These are phyloP conservation scores for Cenchrus americanus DNA, from an alignment of 176 grass and related monocot species.

Conservation along the genomic window DNA sequence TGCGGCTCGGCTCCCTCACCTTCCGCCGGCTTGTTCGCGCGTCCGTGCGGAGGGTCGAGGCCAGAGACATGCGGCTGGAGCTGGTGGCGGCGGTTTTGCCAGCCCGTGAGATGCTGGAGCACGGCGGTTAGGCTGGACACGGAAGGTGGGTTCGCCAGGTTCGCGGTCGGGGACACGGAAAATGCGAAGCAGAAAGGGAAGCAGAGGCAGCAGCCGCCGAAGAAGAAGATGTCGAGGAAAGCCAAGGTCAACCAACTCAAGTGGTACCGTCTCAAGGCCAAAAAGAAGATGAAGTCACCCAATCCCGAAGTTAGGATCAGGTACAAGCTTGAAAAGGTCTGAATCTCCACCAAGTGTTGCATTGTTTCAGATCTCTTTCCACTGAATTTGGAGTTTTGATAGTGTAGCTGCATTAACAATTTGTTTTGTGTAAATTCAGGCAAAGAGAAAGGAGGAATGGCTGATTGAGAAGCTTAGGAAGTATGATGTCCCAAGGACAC, in stretches of 20 bases:
- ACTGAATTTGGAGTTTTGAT: neutral
- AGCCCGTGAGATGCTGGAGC: constrained; percentile 41
- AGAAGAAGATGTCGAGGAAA: constrained; percentile 78
- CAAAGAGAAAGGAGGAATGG: constrained; percentile 88
- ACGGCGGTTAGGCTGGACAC: constrained; percentile 50
- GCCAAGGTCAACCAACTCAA: constrained; percentile 78
- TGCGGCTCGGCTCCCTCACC: neutral
- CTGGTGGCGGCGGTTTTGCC: constrained; percentile 9
- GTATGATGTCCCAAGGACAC: constrained; percentile 55
- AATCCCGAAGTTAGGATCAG: constrained; percentile 84
- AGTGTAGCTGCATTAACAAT: neutral
- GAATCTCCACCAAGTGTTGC: too few species aligned
- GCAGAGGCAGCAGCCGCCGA: constrained; percentile 7
- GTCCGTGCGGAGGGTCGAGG: constrained; percentile 3
- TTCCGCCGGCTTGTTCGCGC: neutral
- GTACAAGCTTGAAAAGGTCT: constrained; percentile 71
- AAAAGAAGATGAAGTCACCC: constrained; percentile 81
- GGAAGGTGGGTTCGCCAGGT: constrained; percentile 52
- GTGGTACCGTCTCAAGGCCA: constrained; percentile 79
- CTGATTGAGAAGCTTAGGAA: constrained; percentile 83
- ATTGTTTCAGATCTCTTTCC: neutral
- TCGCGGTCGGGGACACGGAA: constrained; percentile 23
- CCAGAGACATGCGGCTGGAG: neutral
- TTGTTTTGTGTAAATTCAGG: constrained; percentile 41
- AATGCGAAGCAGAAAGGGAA: neutral